Base-by-base conservation (phyloP, 495 filamentous ascomycete genomes). In the Penicillium turbatum region DNA sequence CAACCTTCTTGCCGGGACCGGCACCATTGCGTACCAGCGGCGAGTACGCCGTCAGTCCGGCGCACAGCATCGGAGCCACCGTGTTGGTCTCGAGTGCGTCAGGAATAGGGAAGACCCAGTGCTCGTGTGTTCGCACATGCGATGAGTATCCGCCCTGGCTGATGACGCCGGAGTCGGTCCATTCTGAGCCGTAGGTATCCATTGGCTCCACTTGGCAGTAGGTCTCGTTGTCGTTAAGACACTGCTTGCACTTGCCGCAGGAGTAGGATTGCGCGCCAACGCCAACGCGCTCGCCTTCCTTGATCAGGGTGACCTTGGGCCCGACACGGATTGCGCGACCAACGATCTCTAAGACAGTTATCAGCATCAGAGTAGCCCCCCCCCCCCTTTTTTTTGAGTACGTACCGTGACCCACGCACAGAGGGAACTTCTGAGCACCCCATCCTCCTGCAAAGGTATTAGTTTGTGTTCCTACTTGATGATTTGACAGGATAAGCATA, bases 21-120 rank as follows among this genome's bases (percentile, higher is more conserved):
- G 74, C 75, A n/a, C 85, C 86, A 63, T 88, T 83, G 24, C 87
- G 82, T 35, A 87, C 83, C 2, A 96, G 76, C 0, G 90, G 90
- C 31, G 81, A 85, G 72, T 85, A 95, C 27, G 82, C 83, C 1
- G 92, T 96, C 29, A 95, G 70, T 39, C 91, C 90, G 31, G 89
- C 91, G 66, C 91, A 96, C 61, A 95, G 78, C 89, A 95, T 95
- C 1, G 89, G 91, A 12, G 90, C 91, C 1, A 86, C 89, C 29
- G 82, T 63, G 37, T 77, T 77, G 59, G 75, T 83, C 17, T 82
- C 69, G 38, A 95, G 80, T 5, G 74, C 78, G 15, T 88, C 85
- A 15, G 92, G 91, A 54, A 96, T 92, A 21, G 84, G 85, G 73
- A 92, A 92, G 4, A 70, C 67, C 65, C 67, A 90, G 73, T 87